Evolutionary conservation across 176 grass and related monocot genomes (phyloP).

Genomic region (Tillandsia leiboldiana): DNA sequence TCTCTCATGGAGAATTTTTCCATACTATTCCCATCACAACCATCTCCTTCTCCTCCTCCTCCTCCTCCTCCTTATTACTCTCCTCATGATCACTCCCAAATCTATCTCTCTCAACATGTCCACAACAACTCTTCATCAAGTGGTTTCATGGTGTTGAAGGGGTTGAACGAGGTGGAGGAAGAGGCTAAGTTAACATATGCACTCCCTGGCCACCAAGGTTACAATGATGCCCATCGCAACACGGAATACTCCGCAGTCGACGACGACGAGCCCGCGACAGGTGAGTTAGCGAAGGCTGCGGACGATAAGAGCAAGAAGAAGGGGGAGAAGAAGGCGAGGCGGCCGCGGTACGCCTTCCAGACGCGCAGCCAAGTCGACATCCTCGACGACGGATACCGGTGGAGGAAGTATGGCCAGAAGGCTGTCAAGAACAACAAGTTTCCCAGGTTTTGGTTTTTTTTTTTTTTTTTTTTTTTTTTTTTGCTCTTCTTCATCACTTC

Average conservation of each 20-base stretch:
- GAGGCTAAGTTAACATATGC: too few relatives aligned
- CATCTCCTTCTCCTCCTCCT: constrained; percentile 18
- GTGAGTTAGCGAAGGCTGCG: neutral
- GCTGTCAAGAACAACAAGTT: constrained; percentile 77
- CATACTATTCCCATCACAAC: constrained; percentile 35
- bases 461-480: neutral
- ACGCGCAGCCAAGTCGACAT: constrained; percentile 78
- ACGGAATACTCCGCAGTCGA: neutral
- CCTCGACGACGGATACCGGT: constrained; percentile 83
- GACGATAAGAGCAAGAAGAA: constrained; percentile 28
- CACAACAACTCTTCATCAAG: neutral
- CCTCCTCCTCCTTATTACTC: neutral
- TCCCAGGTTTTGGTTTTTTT: constrained; percentile 37
- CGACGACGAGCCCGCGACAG: neutral
- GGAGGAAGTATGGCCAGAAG: constrained; percentile 94
- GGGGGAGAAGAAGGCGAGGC: constrained; percentile 41
- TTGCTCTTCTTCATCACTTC: neutral
- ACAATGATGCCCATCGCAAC: constrained; percentile 18
- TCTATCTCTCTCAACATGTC: too few relatives aligned
- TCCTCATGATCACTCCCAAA: neutral
- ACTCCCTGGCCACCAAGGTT: too few relatives aligned
- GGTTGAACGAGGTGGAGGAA: too few relatives aligned
- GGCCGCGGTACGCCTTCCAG: constrained; percentile 57
- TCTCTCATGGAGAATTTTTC: constrained; percentile 42
- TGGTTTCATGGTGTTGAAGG: too few relatives aligned